phyloP scores from a whole-genome alignment of 106 monocot genomes.

The Platanthera zijinensis region DNA sequence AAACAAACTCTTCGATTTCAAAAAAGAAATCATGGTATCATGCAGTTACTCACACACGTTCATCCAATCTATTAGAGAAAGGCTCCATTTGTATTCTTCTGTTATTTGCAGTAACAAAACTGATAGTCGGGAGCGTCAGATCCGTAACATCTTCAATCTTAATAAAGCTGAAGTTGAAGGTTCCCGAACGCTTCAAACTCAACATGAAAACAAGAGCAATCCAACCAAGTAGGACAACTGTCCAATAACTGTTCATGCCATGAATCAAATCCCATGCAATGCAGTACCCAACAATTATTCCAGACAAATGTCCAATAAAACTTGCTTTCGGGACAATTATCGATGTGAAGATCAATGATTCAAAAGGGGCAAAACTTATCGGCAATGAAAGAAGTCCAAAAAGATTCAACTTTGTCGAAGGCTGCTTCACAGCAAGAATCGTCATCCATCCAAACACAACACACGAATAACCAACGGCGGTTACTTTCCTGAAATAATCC shows the following conservation, averaged over 20 bases:
- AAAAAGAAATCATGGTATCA: too few relatives aligned
- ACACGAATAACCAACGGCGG: slow-evolving; percentile 84
- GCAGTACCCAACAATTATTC: slow-evolving; percentile 86
- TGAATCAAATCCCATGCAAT: slow-evolving; percentile 93
- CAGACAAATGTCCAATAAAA: slow-evolving; percentile 88
- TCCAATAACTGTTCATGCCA: slow-evolving; percentile 98
- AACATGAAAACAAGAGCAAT: slow-evolving; percentile 43
- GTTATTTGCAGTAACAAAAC: slow-evolving; percentile 47
- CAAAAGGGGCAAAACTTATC: slow-evolving; percentile 94
- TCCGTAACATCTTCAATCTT: slow-evolving; percentile 78
- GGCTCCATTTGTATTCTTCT: slow-evolving; percentile 49
- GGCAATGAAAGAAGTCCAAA: slow-evolving; percentile 91
- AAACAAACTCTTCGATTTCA: too few relatives aligned
- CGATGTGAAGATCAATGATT: slow-evolving; percentile 80
- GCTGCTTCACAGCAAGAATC: slow-evolving; percentile 85
- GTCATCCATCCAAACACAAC: slow-evolving; percentile 99
- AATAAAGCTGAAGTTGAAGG: slow-evolving; percentile 61
- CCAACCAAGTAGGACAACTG: slow-evolving; percentile 81
- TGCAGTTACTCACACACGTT: slow-evolving; percentile 24
- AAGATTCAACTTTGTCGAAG: slow-evolving; percentile 76
- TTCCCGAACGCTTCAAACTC: slow-evolving; percentile 79
- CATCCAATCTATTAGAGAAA: slow-evolving; percentile 27
- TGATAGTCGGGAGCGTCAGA: slow-evolving; percentile 49
- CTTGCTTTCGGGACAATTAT: slow-evolving; percentile 97
- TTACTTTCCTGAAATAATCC: slow-evolving; percentile 81